Percentiles rank a stretch among this genome's conserved stretches.
These are phyloP conservation scores for Nannizziopsis arthrosporioides DNA, from an alignment of 2,329 filamentous ascomycete genomes.

Conservation along the genomic window DNA sequence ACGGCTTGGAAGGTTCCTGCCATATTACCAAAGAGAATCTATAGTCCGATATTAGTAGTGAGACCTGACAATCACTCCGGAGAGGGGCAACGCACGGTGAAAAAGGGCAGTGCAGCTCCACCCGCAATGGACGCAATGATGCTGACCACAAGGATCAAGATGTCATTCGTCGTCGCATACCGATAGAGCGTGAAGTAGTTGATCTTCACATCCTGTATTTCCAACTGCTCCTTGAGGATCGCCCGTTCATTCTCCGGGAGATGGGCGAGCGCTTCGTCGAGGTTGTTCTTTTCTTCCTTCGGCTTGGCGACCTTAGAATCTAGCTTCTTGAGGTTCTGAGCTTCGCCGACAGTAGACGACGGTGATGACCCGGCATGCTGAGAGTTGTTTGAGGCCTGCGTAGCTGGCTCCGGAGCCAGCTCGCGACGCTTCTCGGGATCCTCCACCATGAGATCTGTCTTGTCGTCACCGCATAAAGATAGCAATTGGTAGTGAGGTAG, in stretches of 20 bases:
- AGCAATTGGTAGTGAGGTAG: neutral
- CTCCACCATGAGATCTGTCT: slow-evolving; percentile 3
- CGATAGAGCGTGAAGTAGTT: slow-evolving; percentile 56
- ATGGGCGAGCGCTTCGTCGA: slow-evolving; percentile 47
- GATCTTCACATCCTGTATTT: slow-evolving; percentile 52
- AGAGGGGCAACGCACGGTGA: slow-evolving; percentile 47
- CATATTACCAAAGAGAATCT: slow-evolving; percentile 61
- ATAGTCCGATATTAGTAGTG: slow-evolving; percentile 3
- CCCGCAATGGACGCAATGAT: slow-evolving; percentile 55
- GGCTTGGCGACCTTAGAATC: slow-evolving; percentile 35
- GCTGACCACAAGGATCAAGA: slow-evolving; percentile 52
- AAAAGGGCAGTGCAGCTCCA: slow-evolving; percentile 64
- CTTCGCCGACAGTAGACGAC: slow-evolving; percentile 7
- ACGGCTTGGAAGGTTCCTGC: slow-evolving; percentile 59
- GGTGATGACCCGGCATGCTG: slow-evolving; percentile 2
- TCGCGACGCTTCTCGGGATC: slow-evolving; percentile 1
- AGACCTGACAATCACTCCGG: neutral
- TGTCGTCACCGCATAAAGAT: neutral
- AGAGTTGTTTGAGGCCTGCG: neutral
- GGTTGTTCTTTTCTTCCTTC: slow-evolving; percentile 25
- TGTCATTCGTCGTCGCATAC: slow-evolving; percentile 56
- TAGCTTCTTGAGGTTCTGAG: slow-evolving; percentile 13
- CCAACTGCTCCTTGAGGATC: slow-evolving; percentile 57
- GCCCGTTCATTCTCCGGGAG: slow-evolving; percentile 54
- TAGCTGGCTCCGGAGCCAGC: neutral